Conservation (phyloP, 352 stramenopile genomes). For the Pythium oligandrum region DNA sequence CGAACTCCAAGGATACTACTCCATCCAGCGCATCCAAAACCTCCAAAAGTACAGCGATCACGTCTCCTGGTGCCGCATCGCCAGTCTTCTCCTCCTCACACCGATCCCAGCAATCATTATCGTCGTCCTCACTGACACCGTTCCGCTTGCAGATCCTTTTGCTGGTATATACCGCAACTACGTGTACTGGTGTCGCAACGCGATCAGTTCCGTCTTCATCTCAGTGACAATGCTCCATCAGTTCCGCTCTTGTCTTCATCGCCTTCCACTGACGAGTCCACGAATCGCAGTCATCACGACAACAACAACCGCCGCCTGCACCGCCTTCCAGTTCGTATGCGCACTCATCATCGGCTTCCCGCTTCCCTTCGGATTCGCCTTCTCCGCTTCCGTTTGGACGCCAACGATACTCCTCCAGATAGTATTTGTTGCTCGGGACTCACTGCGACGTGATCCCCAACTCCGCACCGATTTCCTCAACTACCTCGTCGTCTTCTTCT, state of each 20-base stretch:
- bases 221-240: constrained; percentile 1
- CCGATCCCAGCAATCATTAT: background rate
- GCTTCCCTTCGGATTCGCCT: constrained; percentile 7
- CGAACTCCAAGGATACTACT: background rate
- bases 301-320: background rate
- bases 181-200: background rate
- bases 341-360: constrained; percentile 1
- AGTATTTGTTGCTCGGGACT: background rate
- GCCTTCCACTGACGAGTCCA: background rate
- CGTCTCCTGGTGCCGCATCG: background rate
- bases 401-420: constrained; percentile 10
- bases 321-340: background rate
- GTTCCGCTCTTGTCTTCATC: background rate
- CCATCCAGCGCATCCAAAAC: background rate
- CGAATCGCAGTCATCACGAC: background rate
- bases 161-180: background rate
- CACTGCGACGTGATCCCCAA: background rate
- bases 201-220: background rate
- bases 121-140: background rate
- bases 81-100: background rate
- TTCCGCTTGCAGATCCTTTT: background rate
- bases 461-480: background rate
- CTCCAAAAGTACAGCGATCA: background rate
- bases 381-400: constrained; percentile 17
- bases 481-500: constrained; percentile 1